Conservation (phyloP, 257 asterid species). For the Parsonsia alboflavescens region DNA sequence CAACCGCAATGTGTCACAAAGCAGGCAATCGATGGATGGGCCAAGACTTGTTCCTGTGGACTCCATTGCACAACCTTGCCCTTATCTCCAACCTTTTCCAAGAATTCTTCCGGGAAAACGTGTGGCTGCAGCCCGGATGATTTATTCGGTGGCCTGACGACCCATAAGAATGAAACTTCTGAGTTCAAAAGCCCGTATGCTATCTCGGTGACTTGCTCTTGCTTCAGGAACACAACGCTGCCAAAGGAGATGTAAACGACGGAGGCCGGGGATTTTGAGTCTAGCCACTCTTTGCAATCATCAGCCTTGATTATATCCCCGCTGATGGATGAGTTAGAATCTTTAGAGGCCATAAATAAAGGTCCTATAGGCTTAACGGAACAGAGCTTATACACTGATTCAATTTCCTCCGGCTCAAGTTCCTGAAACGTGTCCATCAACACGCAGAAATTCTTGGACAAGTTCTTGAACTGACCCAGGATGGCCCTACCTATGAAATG, state of each 20-base stretch:
- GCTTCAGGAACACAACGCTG: slow-evolving; percentile 47
- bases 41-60: slow-evolving; percentile 69
- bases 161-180: slow-evolving; percentile 60
- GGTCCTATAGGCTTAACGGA: slow-evolving; percentile 78
- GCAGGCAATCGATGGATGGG: slow-evolving; percentile 64
- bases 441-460: slow-evolving; percentile 42
- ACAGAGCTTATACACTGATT: slow-evolving; percentile 37
- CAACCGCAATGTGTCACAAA: slow-evolving; percentile 86
- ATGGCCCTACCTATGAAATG: slow-evolving; percentile 34
- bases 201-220: slow-evolving; percentile 63
- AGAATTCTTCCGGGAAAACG: slow-evolving; percentile 46
- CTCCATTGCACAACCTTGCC: slow-evolving; percentile 68
- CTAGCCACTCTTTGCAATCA: slow-evolving; percentile 51
- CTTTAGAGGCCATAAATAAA: slow-evolving; percentile 32
- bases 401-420: slow-evolving; percentile 40
- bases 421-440: slow-evolving; percentile 67
- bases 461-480: slow-evolving; percentile 48
- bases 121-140: slow-evolving; percentile 10
- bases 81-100: slow-evolving; percentile 44
- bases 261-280: slow-evolving; percentile 38
- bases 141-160: slow-evolving; percentile 37
- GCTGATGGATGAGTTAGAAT: slow-evolving; percentile 9
- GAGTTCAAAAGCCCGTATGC: slow-evolving; percentile 54
- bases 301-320: slow-evolving; percentile 46
- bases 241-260: slow-evolving; percentile 86